Evolutionary conservation across 495 filamentous ascomycete species (phyloP).

Genomic region (Xylaria palmicola): DNA sequence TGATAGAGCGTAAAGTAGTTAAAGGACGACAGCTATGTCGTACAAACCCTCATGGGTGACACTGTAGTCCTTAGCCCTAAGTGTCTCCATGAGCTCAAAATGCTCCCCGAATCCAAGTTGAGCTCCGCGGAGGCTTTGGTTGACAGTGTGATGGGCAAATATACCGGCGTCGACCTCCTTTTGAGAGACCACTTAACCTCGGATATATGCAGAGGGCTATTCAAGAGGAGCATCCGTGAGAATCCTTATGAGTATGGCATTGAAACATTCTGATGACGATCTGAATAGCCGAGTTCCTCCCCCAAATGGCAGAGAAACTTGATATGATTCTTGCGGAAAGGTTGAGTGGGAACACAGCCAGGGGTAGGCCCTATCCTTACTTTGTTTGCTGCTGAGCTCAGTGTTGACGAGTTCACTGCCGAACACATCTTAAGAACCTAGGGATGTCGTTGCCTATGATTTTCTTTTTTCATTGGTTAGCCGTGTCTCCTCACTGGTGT

Average conservation of each 20-base stretch:
- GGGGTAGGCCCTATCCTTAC: neutral
- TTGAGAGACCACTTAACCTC: neutral
- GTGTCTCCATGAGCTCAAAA: neutral
- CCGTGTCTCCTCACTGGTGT: neutral
- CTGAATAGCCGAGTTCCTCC: neutral
- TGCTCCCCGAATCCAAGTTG: neutral
- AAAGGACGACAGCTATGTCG: neutral
- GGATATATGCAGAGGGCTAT: neutral
- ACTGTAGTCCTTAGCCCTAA: neutral
- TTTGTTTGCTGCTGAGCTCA: neutral
- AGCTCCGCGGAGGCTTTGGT: neutral
- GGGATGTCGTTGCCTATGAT: neutral
- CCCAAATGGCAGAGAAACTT: neutral
- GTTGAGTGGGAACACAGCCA: neutral
- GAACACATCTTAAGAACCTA: no score
- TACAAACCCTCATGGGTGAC: neutral
- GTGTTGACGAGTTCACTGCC: neutral
- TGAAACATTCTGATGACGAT: neutral
- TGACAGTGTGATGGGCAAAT: neutral
- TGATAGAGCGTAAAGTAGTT: no score
- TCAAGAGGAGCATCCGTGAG: neutral
- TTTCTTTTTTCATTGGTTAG: neutral
- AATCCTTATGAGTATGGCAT: neutral
- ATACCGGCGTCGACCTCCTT: neutral
- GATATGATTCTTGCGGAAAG: neutral